These are phyloP conservation scores for Metarhizium humberi DNA, from an alignment of 2,329 filamentous ascomycete species.

Conservation along the genomic window DNA sequence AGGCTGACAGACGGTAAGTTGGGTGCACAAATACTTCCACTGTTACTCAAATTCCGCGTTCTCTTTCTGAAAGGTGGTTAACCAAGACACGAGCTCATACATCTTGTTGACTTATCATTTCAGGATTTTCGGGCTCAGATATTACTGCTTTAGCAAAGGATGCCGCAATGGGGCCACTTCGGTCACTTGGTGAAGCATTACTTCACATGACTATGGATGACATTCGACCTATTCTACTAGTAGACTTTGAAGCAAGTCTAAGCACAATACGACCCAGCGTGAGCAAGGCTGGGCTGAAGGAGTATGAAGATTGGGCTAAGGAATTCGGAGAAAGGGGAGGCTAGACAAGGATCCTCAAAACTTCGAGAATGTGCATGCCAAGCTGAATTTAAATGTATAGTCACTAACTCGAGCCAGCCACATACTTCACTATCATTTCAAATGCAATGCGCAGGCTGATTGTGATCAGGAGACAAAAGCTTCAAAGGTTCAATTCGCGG, in stretches of 20 bases:
- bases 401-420: not conserved
- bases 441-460: not conserved
- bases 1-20: slow-evolving; percentile 68
- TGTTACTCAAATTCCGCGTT: not conserved
- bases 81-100: not conserved
- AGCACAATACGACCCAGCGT: slow-evolving; percentile 83
- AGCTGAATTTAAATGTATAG: not conserved
- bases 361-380: not conserved
- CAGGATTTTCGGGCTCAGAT: slow-evolving; percentile 95
- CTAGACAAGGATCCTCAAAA: slow-evolving; percentile 23
- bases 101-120: slow-evolving; percentile 1
- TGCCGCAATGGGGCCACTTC: slow-evolving; percentile 90
- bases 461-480: not conserved
- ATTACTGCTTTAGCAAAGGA: slow-evolving; percentile 96
- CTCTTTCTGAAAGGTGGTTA: not conserved
- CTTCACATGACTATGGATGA: slow-evolving; percentile 90
- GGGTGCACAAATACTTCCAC: not conserved
- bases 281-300: slow-evolving; percentile 70
- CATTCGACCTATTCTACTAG: slow-evolving; percentile 74
- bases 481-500: not conserved
- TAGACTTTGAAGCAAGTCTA: slow-evolving; percentile 79
- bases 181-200: slow-evolving; percentile 81
- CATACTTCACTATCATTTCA: not conserved
- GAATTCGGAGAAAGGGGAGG: slow-evolving; percentile 90
- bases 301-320: slow-evolving; percentile 89